Evolutionary conservation across 225 moss, liverwort and hornwort species (phyloP).

Genomic region (Climacium dendroides): DNA sequence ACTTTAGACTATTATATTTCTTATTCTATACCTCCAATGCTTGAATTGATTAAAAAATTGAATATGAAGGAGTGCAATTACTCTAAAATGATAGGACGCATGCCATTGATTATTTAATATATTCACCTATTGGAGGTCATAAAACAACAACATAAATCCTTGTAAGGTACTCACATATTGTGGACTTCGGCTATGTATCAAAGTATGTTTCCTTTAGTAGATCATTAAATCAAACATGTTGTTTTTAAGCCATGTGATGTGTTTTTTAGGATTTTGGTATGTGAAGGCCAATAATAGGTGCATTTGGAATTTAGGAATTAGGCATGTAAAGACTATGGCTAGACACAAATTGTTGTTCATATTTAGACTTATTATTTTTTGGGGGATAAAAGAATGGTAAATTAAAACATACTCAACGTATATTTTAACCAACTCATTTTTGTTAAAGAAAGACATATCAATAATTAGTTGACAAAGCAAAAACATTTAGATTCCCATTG

Average conservation of each 20-base stretch:
- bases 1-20: background rate
- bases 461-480: background rate
- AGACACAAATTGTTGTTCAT: background rate
- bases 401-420: background rate
- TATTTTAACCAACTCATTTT: background rate
- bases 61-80: background rate
- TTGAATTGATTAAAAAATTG: background rate
- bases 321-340: background rate
- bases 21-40: background rate
- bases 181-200: too few relatives aligned
- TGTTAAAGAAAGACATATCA: background rate
- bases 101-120: background rate
- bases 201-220: background rate
- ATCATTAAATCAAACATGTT: background rate
- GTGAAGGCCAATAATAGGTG: background rate
- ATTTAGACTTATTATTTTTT: background rate
- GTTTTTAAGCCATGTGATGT: background rate
- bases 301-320: background rate
- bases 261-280: background rate
- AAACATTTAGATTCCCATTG: background rate
- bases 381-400: rapidly evolving
- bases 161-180: background rate
- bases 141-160: background rate
- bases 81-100: background rate
- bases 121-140: background rate